Percentiles rank a stretch among this genome's conserved stretches.
These are phyloP conservation scores for Metschnikowia lochheadii DNA, from an alignment of 805 yeast species.

Conservation along the genomic window DNA sequence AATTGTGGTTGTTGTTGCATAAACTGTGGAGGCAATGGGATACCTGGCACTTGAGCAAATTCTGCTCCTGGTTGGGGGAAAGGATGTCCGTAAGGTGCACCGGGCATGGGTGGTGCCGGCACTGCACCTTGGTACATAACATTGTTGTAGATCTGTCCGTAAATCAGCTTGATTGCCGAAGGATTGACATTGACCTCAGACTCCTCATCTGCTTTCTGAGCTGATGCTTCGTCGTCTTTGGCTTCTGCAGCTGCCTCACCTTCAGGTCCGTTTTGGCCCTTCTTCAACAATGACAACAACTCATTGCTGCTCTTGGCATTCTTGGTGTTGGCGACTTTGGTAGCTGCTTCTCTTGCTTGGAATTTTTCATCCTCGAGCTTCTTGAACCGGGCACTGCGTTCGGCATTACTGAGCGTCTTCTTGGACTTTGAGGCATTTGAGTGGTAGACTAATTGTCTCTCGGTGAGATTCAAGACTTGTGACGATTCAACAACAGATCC, in stretches of 20 bases:
- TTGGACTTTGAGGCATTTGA: conserved; percentile 55
- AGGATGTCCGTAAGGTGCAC: conserved; percentile 2
- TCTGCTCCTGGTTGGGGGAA: conserved; percentile 3
- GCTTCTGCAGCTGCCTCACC: not conserved
- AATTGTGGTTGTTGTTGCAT: conserved; percentile 21
- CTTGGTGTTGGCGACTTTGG: conserved; percentile 10
- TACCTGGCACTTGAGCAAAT: conserved; percentile 32
- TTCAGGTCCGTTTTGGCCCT: conserved; percentile 17
- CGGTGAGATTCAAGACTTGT: conserved; percentile 70
- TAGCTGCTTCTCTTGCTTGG: conserved; percentile 7
- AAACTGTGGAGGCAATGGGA: conserved; percentile 36
- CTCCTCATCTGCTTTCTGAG: conserved; percentile 12
- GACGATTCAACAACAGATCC: conserved; percentile 83
- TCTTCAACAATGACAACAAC: conserved; percentile 28
- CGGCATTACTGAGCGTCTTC: conserved; percentile 25
- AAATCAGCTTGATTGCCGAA: conserved; percentile 38
- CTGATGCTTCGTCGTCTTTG: not conserved
- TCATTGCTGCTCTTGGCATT: conserved; percentile 29
- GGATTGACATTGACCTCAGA: conserved; percentile 18
- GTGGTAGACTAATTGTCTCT: conserved; percentile 72
- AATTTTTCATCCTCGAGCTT: conserved; percentile 5
- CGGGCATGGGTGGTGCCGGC: conserved; percentile 8
- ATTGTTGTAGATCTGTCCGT: conserved; percentile 40
- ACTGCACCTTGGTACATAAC: conserved; percentile 39
- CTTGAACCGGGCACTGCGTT: conserved; percentile 12